Base-by-base conservation (phyloP, 163 green algal species). In the Smithsoniella earleae region DNA sequence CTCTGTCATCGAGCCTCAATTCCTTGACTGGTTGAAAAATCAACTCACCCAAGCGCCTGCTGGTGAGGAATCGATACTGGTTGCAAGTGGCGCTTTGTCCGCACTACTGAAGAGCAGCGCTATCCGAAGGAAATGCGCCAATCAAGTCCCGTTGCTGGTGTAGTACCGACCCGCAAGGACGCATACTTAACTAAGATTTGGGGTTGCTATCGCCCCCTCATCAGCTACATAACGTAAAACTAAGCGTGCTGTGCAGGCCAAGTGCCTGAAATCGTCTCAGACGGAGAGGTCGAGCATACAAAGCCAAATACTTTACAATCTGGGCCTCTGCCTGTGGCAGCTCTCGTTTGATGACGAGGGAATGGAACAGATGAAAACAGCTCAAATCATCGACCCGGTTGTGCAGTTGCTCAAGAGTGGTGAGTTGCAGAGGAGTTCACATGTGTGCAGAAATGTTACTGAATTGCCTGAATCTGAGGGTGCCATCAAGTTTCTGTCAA, bases 271-370 rank as follows among this genome's bases (percentile, higher is more conserved):
- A 34, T 43, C 58, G 20, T 30, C 58, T 36, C 58, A 69, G 25
- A 34, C 40, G 25, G 58, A 34, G 16, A 33, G 22, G 66, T 83
- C 75, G 62, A 82, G 81, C 34, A 79, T 83, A 66, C 89, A 89
- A 82, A 82, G 85, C 28, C 92, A 98, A 87, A 86, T 97, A 58
- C 82, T 95, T 65, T 98, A 98, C 79, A 92, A 98, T 81, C 84
- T 89, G 0, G 86, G 82, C 66, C 81, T 98, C 64, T 95, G 87
- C 80, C 72, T 88, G 0, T 98, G 92, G 92, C 85, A 95, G 80
- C 86, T 98, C 46, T 91, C 85, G 52, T 97, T 92, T 77, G 62
- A 92, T 49, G 66, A 82, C 46, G 64, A 43, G n/a, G 75, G 25
- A 1, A 73, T 78, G 25, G 37, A 74, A 37, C 16, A 62, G 36